phyloP scores from a whole-genome alignment of 306 rosid genomes.

The Cucurbita argyrosperma region DNA sequence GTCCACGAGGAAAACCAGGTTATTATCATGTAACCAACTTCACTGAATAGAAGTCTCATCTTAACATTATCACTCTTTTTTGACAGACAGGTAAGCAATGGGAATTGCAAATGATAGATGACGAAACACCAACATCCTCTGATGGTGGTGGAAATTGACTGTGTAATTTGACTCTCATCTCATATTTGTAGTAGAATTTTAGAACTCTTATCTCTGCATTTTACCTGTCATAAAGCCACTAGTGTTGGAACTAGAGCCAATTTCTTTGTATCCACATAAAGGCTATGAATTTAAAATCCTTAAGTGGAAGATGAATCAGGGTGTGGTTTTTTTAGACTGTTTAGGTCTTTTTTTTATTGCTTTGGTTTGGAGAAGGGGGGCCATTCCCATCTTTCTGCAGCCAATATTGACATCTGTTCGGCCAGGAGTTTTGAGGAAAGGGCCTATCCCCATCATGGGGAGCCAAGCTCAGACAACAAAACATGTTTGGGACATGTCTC shows the following conservation, averaged over 20 bases:
- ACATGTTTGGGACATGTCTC: constrained; percentile 81
- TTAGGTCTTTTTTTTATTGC: background rate
- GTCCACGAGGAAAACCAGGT: background rate
- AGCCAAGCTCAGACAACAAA: constrained; percentile 24
- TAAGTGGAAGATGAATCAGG: constrained; percentile 13
- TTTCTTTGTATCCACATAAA: background rate
- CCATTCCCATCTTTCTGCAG: constrained; percentile 29
- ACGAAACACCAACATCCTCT: background rate
- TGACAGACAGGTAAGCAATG: background rate
- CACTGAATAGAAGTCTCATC: background rate
- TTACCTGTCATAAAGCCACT: background rate
- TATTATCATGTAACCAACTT: background rate
- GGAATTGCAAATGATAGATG: background rate
- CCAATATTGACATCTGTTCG: constrained; percentile 22
- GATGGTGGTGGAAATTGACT: background rate
- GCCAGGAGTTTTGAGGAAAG: background rate
- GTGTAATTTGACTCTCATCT: background rate
- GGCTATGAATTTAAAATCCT: background rate
- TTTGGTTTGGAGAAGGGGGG: constrained; percentile 9
- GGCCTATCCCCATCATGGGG: background rate
- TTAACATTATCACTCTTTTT: background rate
- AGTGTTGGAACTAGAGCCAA: background rate
- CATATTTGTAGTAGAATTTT: background rate
- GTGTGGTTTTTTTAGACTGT: constrained; percentile 8
- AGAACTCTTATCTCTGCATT: background rate